Conservation (phyloP, 345 rosid genomes). For the rapeseed (Brassica napus) region Da-Ae NC_063436.1:1567001-1567500, state of each 20-base stretch:
- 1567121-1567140: conserved; percentile 20
- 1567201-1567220: conserved; percentile 84
- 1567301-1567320: conserved; percentile 53
- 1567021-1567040: conserved; percentile 5
- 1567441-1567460: conserved; percentile 89
- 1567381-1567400: conserved; percentile 91
- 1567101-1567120: background rate
- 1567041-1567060: background rate
- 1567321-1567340: conserved; percentile 85
- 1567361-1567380: conserved; percentile 79
- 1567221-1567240: conserved; percentile 74
- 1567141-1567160: conserved; percentile 47
- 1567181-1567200: conserved; percentile 85
- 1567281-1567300: conserved; percentile 2
- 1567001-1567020: conserved; percentile 14
- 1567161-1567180: conserved; percentile 74
- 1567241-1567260: background rate
- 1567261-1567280: background rate
- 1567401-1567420: conserved; percentile 57
- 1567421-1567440: conserved; percentile 60
- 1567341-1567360: conserved; percentile 82
- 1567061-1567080: background rate
- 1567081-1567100: background rate
- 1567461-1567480: conserved; percentile 87
- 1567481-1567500: conserved; percentile 77